Evolutionary conservation across 2,329 filamentous ascomycete genomes (phyloP).

Genomic region (Xylariaceae sp.): DNA sequence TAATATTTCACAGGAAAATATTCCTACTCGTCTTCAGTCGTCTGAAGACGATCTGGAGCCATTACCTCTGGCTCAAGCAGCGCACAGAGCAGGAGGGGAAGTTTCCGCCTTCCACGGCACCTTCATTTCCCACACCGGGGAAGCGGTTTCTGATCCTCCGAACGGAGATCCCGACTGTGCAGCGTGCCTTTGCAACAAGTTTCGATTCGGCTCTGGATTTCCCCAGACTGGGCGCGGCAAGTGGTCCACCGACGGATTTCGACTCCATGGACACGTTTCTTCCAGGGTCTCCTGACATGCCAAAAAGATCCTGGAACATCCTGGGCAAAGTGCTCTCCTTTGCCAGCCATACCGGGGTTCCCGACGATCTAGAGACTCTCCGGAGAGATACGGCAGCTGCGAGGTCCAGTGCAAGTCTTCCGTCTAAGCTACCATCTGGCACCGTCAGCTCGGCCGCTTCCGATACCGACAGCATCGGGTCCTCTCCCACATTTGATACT

Average conservation of each 20-base stretch:
- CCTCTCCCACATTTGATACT: conserved; percentile 49
- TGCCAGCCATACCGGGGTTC: conserved; percentile 29
- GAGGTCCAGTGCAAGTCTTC: conserved; percentile 33
- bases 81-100: conserved; percentile 52
- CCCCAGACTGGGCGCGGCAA: conserved; percentile 23
- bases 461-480: conserved; percentile 50
- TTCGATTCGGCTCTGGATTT: conserved; percentile 40
- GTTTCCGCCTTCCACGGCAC: conserved; percentile 64
- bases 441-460: conserved; percentile 35
- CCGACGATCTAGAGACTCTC: conserved; percentile 45
- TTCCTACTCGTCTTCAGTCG: conserved; percentile 62
- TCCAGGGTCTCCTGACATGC: conserved; percentile 16
- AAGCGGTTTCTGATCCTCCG: conserved; percentile 85
- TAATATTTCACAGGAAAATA: conserved; percentile 52
- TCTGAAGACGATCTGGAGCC: conserved; percentile 68
- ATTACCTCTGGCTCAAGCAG: conserved; percentile 71
- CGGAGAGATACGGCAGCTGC: conserved; percentile 47
- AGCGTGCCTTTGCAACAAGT: conserved; percentile 43
- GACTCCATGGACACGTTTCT: conserved; percentile 22
- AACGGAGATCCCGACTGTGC: conserved; percentile 55
- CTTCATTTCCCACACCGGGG: conserved; percentile 79
- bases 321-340: conserved; percentile 58
- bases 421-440: conserved; percentile 34
- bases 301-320: conserved; percentile 59
- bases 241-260: conserved; percentile 24